Conservation (phyloP, 2,329 filamentous ascomycete species). For the Immersiporthe knoxdaviesiana region DNA sequence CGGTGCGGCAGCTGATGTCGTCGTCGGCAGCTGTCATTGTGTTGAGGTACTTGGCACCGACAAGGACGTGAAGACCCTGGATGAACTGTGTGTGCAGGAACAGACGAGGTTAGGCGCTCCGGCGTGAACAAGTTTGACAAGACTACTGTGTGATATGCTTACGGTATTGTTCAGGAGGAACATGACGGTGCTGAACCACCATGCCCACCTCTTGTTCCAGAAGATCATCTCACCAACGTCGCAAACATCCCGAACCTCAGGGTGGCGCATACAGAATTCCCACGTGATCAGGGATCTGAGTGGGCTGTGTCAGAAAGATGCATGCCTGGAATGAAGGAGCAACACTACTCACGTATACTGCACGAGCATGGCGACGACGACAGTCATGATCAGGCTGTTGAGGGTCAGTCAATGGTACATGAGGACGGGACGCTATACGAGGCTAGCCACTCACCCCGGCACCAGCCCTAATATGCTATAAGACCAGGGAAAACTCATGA, state of each 20-base stretch:
- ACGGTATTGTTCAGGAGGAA: conserved; percentile 89
- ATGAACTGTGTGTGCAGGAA: conserved; percentile 20
- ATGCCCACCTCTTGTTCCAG: conserved; percentile 77
- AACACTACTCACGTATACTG: conserved; percentile 78
- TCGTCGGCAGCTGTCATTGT: conserved; percentile 76
- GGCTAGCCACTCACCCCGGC: conserved; percentile 57
- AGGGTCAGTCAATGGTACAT: conserved; percentile 28
- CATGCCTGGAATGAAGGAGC: conserved; percentile 49
- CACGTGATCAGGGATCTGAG: conserved; percentile 51
- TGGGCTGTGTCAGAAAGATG: conserved; percentile 28
- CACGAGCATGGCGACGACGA: conserved; percentile 76
- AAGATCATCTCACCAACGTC: conserved; percentile 96
- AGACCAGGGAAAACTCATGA: conserved; percentile 96
- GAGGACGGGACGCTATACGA: background rate
- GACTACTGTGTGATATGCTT: conserved; percentile 15
- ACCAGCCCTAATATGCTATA: conserved; percentile 87
- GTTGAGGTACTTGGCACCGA: conserved; percentile 86
- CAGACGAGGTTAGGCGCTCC: conserved; percentile 1
- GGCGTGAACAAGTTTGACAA: background rate
- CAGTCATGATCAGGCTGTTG: conserved; percentile 71
- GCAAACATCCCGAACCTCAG: conserved; percentile 89
- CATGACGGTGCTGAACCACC: conserved; percentile 76
- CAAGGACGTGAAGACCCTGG: conserved; percentile 74
- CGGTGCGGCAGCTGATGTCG: conserved; percentile 69
- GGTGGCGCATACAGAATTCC: conserved; percentile 90